These are phyloP conservation scores for Dillenia suffruticosa DNA, from an alignment of 164 flowering plant species.

Conservation along the genomic window DNA sequence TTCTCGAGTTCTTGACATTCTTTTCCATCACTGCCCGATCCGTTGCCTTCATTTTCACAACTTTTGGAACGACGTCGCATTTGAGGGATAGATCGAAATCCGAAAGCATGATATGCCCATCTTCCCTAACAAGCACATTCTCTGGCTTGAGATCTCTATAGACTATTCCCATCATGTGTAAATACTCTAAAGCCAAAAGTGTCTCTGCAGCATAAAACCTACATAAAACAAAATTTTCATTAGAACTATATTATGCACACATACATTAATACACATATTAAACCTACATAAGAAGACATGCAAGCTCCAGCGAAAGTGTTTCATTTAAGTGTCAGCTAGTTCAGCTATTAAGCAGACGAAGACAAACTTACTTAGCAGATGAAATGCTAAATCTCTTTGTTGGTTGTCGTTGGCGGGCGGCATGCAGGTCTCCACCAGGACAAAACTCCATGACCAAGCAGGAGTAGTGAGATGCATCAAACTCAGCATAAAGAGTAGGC, in stretches of 20 bases:
- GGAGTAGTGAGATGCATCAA: constrained; percentile 80
- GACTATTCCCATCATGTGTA: constrained; percentile 89
- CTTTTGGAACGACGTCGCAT: constrained; percentile 75
- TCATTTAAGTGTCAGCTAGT: background rate
- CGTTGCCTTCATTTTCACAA: constrained; percentile 22
- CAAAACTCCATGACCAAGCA: constrained; percentile 91
- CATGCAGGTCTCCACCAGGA: constrained; percentile 81
- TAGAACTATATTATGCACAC: no score
- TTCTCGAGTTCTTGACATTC: constrained; percentile 10
- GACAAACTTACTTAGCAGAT: constrained; percentile 56
- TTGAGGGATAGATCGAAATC: constrained; percentile 87
- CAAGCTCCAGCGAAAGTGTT: background rate
- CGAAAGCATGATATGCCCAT: constrained; percentile 91
- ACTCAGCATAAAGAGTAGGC: constrained; percentile 76
- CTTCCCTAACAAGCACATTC: constrained; percentile 74
- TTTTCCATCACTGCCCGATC: constrained; percentile 5
- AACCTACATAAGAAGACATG: background rate
- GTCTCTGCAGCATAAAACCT: constrained; percentile 87
- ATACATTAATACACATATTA: background rate
- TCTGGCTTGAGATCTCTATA: constrained; percentile 89
- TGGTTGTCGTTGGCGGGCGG: constrained; percentile 59
- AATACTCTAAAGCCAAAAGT: constrained; percentile 73
- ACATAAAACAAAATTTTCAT: background rate
- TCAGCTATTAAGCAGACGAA: no score
- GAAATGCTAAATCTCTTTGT: constrained; percentile 51